Evolutionary conservation across 179 eudicot species (phyloP).

Genomic region (Corrigiola litoralis): DNA sequence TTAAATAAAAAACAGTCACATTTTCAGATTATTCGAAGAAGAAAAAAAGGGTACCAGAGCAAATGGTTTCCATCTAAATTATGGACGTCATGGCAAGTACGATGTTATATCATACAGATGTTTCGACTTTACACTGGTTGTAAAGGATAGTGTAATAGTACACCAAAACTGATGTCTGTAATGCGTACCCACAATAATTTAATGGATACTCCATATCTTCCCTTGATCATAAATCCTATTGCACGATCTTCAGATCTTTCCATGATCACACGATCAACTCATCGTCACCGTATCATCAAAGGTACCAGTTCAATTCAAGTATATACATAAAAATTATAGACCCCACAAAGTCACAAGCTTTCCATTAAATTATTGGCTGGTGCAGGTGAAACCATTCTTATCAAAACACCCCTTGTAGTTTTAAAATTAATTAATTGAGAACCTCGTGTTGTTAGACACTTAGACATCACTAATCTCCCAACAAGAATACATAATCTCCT

Average conservation of each 20-base stretch:
- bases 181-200: conserved; percentile 1
- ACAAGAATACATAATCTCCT: conserved; percentile 8
- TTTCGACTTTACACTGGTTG: no score
- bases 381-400: conserved; percentile 1
- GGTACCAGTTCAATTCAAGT: background rate
- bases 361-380: conserved; percentile 11
- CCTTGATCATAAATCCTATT: conserved; percentile 16
- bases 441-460: background rate
- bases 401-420: background rate
- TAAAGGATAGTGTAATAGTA: no score
- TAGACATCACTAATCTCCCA: conserved; percentile 1
- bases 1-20: no score
- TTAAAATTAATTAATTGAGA: background rate
- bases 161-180: no score
- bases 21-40: no score
- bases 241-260: no score
- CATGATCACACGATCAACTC: no score
- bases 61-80: no score
- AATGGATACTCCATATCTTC: conserved; percentile 16
- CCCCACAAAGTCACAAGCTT: conserved; percentile 13
- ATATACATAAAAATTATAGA: background rate
- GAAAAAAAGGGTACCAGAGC: no score
- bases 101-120: no score
- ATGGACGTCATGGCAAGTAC: no score
- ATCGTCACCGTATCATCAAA: conserved; percentile 15